Percentiles rank a stretch among this genome's conserved stretches.
These are phyloP conservation scores for Baorangia bicolor DNA, from an alignment of 768 basidiomycete species.

Conservation along the genomic window DNA sequence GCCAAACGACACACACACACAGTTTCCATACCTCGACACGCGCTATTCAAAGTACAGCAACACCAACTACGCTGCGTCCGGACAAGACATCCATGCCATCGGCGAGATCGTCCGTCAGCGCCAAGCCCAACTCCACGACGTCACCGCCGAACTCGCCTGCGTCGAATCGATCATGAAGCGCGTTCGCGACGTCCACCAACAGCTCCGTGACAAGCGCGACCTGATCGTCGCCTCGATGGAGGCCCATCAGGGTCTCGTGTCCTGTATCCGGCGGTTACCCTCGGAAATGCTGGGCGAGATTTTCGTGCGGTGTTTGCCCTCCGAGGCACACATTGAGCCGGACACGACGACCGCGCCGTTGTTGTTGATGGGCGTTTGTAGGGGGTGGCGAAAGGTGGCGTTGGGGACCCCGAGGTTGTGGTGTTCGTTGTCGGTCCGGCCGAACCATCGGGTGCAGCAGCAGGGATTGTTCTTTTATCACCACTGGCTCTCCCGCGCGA, in stretches of 20 bases:
- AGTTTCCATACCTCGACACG: constrained; percentile 20
- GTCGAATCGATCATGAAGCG: constrained; percentile 15
- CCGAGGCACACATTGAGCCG: constrained; percentile 24
- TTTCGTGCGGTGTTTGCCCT: constrained; percentile 40
- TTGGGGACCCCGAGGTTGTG: constrained; percentile 44
- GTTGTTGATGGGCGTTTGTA: constrained; percentile 40
- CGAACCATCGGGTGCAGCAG: constrained; percentile 5
- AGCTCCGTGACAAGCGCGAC: constrained; percentile 10
- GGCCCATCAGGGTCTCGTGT: constrained; percentile 21
- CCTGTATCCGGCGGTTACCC: constrained; percentile 39
- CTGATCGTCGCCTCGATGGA: constrained; percentile 18
- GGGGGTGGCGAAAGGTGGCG: constrained; percentile 42
- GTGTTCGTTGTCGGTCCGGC: constrained; percentile 38
- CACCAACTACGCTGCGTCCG: constrained; percentile 15
- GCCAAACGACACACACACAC: no score
- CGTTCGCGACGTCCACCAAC: constrained; percentile 6
- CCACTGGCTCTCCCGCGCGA: constrained; percentile 22
- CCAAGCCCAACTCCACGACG: constrained; percentile 13
- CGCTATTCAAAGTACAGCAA: constrained; percentile 14
- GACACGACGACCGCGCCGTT: constrained; percentile 32
- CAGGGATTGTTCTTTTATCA: constrained; percentile 14
- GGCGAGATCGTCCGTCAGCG: constrained; percentile 14
- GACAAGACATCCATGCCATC: constrained; percentile 11
- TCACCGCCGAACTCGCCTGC: constrained; percentile 9
- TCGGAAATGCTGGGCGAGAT: constrained; percentile 48